A percentile compares a stretch with the other conserved stretches of the same genome.
Conservation (phyloP, 805 yeast genomes). For the Zygoascus tannicola region DNA sequence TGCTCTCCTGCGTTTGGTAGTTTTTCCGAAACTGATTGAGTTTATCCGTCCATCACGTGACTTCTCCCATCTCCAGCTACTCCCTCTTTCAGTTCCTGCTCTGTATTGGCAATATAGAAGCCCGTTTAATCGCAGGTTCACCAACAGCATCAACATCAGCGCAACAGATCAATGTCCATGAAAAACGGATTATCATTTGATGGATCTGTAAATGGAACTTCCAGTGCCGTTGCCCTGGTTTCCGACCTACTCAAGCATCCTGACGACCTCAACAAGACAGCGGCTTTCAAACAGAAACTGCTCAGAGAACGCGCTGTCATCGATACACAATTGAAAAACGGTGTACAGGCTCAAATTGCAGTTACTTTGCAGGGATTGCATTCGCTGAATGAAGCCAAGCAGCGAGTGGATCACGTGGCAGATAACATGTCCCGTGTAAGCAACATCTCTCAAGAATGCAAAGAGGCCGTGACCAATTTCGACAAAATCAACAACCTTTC, state of each 20-base stretch:
- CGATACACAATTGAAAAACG: slow-evolving; percentile 64
- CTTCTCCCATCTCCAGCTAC: too few relatives aligned
- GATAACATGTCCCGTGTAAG: slow-evolving; percentile 30
- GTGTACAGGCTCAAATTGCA: slow-evolving; percentile 56
- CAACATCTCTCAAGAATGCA: slow-evolving; percentile 44
- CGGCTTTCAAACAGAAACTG: slow-evolving; percentile 27
- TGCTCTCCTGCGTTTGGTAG: too few relatives aligned
- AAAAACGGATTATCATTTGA: too few relatives aligned
- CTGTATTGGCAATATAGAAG: too few relatives aligned
- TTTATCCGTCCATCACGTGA: too few relatives aligned
- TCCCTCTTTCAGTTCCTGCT: too few relatives aligned
- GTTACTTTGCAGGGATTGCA: slow-evolving; percentile 37
- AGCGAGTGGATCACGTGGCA: slow-evolving; percentile 31
- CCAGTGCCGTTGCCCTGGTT: slow-evolving; percentile 16
- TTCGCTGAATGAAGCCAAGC: slow-evolving; percentile 31
- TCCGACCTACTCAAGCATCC: slow-evolving; percentile 21
- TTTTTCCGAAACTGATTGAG: too few relatives aligned
- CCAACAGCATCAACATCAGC: too few relatives aligned
- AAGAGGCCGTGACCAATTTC: slow-evolving; percentile 54
- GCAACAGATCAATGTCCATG: too few relatives aligned
- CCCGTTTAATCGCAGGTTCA: too few relatives aligned
- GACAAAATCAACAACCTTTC: slow-evolving; percentile 61
- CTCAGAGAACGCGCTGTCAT: slow-evolving; percentile 57
- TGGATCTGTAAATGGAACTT: background rate
- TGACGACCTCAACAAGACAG: slow-evolving; percentile 28